Evolutionary conservation across 768 basidiomycete genomes (phyloP), one percentile per base, ranked within the genome.

Genomic region (Austroboletus eburneus): DNA sequence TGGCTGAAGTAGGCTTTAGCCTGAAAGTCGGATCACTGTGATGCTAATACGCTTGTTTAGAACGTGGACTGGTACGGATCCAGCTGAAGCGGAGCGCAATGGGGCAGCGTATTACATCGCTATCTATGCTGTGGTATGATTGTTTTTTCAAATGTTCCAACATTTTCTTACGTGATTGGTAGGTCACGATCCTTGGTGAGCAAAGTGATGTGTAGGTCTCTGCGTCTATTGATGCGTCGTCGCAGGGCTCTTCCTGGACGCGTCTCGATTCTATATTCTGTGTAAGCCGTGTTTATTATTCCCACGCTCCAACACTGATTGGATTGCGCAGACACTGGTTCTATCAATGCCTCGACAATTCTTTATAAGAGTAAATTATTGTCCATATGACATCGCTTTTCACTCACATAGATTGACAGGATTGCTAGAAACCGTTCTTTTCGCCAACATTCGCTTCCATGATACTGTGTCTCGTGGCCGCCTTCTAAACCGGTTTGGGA

Each of bases 391-490:
- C 5, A 17, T 45, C 22, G 17, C n/a, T 22, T n/a, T 21, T 36
- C 45, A 40, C 58, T 68, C 32, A 64, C 16, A 3, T 4, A 14
- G 29, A 32, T 13, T 22, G 10, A 38, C 21, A 55, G 79, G 72
- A 29, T 73, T 94, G 32, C 69, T 94, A 22, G 86, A 94, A 58
- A 65, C 82, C 1, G 83, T 95, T 3, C 70, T 96, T 1, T 93
- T 93, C 57, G 89, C 92, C 8, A 80, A 90, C 38, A 83, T 95
- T 46, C 80, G 92, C 34, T 95, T 96, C 74, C 93, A 95, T 56
- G 93, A 96, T 58, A 96, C 92, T 0, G 79, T 90, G 2, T 89
- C 85, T 42, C 80, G 90, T 30, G 93, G 93, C 5, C 80, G 91
- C 2, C 69, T 89, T 9, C 66, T 93, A 30, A 91, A 93, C 55